These are phyloP conservation scores for Ciborinia camelliae DNA, from an alignment of 2,329 filamentous ascomycete genomes.

Conservation along the genomic window DNA sequence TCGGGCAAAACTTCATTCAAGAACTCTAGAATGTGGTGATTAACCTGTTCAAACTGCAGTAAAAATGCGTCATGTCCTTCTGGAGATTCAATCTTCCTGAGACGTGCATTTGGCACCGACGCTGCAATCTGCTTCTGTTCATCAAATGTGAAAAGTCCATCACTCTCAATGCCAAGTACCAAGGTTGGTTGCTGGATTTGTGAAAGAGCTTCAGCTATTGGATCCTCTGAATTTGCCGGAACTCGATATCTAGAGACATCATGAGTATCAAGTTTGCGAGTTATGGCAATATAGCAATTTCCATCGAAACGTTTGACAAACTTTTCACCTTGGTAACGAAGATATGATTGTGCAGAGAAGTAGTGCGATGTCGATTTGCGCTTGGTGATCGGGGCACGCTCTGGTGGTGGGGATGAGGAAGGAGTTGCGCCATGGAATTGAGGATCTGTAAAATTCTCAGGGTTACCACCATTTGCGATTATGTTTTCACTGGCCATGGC, in stretches of 20 bases:
- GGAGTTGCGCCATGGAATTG: constrained; percentile 67
- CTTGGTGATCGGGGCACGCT: constrained; percentile 34
- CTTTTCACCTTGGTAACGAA: constrained; percentile 93
- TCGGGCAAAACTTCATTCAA: constrained; percentile 78
- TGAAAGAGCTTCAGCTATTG: constrained; percentile 69
- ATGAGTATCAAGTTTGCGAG: constrained; percentile 94
- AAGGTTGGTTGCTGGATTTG: constrained; percentile 85
- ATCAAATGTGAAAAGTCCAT: constrained; percentile 94
- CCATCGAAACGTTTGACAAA: constrained; percentile 97
- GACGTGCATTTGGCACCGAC: constrained; percentile 69
- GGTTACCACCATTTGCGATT: constrained; percentile 26
- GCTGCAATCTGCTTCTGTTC: constrained; percentile 91
- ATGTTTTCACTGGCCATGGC: constrained; percentile 20
- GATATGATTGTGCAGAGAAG: constrained; percentile 96
- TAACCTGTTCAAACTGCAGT: constrained; percentile 96
- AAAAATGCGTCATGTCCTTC: constrained; percentile 97
- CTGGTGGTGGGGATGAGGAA: constrained; percentile 44
- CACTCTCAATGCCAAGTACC: constrained; percentile 90
- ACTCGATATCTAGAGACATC: constrained; percentile 79
- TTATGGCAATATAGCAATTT: constrained; percentile 99
- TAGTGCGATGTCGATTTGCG: constrained; percentile 65
- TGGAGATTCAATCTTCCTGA: constrained; percentile 86
- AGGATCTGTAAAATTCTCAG: constrained; percentile 54
- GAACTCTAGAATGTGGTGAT: constrained; percentile 80
- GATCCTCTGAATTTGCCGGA: constrained; percentile 39